phyloP scores from a whole-genome alignment of 805 yeast species.

The Huiozyma naganishii region DNA sequence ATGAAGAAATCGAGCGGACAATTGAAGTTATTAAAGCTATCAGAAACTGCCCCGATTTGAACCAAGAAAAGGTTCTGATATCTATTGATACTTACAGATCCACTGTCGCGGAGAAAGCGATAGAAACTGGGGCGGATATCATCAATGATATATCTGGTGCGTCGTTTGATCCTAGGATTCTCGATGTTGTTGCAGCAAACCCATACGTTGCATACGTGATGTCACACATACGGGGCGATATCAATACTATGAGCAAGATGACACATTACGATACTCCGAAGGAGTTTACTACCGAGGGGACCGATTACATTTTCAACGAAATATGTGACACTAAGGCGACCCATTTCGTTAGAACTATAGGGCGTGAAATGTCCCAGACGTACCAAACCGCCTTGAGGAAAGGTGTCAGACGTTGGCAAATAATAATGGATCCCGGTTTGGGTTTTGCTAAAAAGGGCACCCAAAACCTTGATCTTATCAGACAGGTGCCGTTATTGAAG shows the following conservation, averaged over 20 bases:
- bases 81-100: conserved; percentile 87
- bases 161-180: conserved; percentile 52
- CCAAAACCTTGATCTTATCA: conserved; percentile 61
- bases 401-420: conserved; percentile 83
- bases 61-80: conserved; percentile 37
- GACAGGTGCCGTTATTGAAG: conserved; percentile 38
- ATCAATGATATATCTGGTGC: conserved; percentile 90
- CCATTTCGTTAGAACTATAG: conserved; percentile 43
- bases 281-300: conserved; percentile 8
- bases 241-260: conserved; percentile 55
- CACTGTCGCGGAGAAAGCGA: conserved; percentile 56
- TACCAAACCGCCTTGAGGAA: conserved; percentile 43
- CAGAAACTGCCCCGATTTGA: conserved; percentile 32
- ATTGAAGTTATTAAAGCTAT: conserved; percentile 58
- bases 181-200: conserved; percentile 53
- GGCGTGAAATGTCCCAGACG: conserved; percentile 51
- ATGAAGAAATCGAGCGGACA: conserved; percentile 64
- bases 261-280: conserved; percentile 40
- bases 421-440: conserved; percentile 86
- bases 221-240: conserved; percentile 79
- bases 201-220: conserved; percentile 65
- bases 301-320: conserved; percentile 11
- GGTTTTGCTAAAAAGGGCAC: conserved; percentile 83
- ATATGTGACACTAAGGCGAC: conserved; percentile 2
- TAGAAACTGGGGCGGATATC: conserved; percentile 76